Conservation (phyloP, 2,329 filamentous ascomycete species). For the Xylogone sp. region DNA sequence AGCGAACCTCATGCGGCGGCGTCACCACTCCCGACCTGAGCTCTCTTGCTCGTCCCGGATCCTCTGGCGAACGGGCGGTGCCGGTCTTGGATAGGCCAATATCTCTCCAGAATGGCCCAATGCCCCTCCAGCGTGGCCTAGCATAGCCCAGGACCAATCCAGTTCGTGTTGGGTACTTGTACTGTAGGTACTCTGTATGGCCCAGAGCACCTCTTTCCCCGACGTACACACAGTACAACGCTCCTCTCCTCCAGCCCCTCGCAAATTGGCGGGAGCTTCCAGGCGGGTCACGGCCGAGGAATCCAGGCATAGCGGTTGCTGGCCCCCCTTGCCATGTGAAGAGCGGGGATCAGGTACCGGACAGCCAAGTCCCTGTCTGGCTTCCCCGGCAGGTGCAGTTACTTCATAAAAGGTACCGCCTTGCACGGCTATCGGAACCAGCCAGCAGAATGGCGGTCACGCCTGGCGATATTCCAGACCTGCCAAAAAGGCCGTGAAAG, state of each 20-base stretch:
- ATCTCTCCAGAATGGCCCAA: too few relatives aligned
- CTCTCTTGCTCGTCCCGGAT: background rate
- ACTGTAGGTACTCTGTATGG: too few relatives aligned
- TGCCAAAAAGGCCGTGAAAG: background rate
- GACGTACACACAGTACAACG: too few relatives aligned
- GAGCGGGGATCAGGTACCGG: slow-evolving; percentile 14
- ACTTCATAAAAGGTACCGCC: background rate
- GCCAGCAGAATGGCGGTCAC: slow-evolving; percentile 21
- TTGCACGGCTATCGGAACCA: slow-evolving; percentile 1
- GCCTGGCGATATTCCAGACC: slow-evolving; percentile 3
- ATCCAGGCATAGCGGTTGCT: background rate
- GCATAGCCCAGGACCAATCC: too few relatives aligned
- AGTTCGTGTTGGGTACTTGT: too few relatives aligned
- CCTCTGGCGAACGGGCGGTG: too few relatives aligned
- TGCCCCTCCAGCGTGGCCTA: too few relatives aligned
- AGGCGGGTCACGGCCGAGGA: background rate
- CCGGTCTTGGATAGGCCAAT: too few relatives aligned
- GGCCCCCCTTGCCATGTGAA: slow-evolving; percentile 12
- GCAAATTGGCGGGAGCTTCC: background rate
- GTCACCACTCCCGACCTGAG: background rate
- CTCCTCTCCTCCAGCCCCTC: background rate
- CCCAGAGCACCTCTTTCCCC: too few relatives aligned
- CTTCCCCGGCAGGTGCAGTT: background rate
- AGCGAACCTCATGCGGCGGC: background rate
- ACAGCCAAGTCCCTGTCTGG: background rate